Conservation (phyloP, 768 basidiomycete species). For the Termitomyces sp. region DNA sequence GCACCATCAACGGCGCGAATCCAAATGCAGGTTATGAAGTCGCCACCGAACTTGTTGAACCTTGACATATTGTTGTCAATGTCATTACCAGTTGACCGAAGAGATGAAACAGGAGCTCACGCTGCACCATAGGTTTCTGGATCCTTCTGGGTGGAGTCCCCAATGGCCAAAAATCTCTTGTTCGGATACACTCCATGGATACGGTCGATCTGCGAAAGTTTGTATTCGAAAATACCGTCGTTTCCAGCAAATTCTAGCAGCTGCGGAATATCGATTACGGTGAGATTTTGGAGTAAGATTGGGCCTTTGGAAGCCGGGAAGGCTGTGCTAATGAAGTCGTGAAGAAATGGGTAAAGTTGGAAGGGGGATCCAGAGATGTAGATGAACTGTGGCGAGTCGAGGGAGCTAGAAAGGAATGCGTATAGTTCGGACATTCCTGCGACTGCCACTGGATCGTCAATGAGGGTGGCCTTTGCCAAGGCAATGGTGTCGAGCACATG, state of each 20-base stretch:
- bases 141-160: constrained; percentile 41
- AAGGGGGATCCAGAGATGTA: constrained; percentile 40
- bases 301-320: constrained; percentile 9
- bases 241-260: not conserved
- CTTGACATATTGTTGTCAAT: constrained; percentile 13
- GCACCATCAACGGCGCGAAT: constrained; percentile 39
- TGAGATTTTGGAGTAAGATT: not conserved
- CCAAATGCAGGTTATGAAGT: constrained; percentile 36
- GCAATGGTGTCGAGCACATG: constrained; percentile 29
- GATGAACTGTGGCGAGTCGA: constrained; percentile 34
- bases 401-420: constrained; percentile 26
- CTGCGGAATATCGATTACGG: not conserved
- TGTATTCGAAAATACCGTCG: constrained; percentile 13
- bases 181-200: constrained; percentile 36
- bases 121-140: constrained; percentile 39
- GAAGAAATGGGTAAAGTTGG: constrained; percentile 41
- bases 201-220: constrained; percentile 30
- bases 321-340: constrained; percentile 29
- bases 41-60: constrained; percentile 27
- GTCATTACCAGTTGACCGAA: not conserved
- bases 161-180: constrained; percentile 36
- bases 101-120: constrained; percentile 20
- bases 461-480: constrained; percentile 31
- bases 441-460: constrained; percentile 34
- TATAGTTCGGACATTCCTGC: constrained; percentile 44